These are phyloP conservation scores for Celoporthe dispersa DNA, from an alignment of 2,329 filamentous ascomycete genomes.

Conservation along the genomic window DNA sequence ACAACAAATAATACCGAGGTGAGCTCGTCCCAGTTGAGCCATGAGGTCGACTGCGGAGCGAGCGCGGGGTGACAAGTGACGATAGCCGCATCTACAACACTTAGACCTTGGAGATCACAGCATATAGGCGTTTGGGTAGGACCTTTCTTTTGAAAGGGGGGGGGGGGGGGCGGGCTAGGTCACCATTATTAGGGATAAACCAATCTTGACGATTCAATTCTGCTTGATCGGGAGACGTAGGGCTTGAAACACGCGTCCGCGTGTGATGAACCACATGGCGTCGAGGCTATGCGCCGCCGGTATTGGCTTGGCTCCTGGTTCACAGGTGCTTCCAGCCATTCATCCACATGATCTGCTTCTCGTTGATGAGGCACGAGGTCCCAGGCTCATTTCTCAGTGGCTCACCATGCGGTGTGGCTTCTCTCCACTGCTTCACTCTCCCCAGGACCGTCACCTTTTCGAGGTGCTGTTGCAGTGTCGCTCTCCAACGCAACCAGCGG, in stretches of 20 bases:
- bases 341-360: slow-evolving; percentile 62
- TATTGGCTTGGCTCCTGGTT: not conserved
- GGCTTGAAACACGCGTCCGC: not conserved
- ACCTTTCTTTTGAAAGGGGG: not conserved
- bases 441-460: slow-evolving; percentile 44
- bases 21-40: too few species aligned
- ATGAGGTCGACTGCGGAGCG: not conserved
- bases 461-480: slow-evolving; percentile 42
- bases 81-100: not conserved
- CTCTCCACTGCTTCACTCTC: slow-evolving; percentile 48
- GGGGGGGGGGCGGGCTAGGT: not conserved
- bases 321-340: slow-evolving; percentile 64
- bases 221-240: not conserved
- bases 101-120: slow-evolving; percentile 6
- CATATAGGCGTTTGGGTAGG: slow-evolving; percentile 13
- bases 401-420: slow-evolving; percentile 39
- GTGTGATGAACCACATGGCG: not conserved
- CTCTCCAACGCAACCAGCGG: slow-evolving; percentile 53
- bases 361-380: slow-evolving; percentile 58
- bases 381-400: slow-evolving; percentile 46
- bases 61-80: not conserved
- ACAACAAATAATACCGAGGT: slow-evolving; percentile 65
- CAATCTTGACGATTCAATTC: not conserved
- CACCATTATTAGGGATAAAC: not conserved
- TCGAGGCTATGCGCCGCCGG: not conserved